phyloP scores from a whole-genome alignment of 2,329 filamentous ascomycete genomes.

The Aureobasidium sp. region DNA sequence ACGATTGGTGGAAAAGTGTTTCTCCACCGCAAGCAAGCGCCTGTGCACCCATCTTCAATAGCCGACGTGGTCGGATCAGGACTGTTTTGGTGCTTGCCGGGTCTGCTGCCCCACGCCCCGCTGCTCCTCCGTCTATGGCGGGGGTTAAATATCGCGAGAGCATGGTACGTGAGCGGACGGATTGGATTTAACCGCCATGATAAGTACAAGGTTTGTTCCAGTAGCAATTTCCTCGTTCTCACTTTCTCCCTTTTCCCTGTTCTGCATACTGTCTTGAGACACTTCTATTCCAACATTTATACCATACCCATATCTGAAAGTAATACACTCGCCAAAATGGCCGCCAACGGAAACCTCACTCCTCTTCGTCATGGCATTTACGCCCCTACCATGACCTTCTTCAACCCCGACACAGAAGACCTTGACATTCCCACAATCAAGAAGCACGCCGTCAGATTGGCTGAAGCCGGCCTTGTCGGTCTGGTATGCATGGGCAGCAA shows the following conservation, averaged over 20 bases:
- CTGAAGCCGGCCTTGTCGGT: slow-evolving; percentile 69
- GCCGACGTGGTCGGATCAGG: not conserved
- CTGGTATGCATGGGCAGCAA: slow-evolving; percentile 86
- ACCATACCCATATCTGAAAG: not conserved
- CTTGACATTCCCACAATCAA: slow-evolving; percentile 74
- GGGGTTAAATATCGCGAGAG: slow-evolving; percentile 6
- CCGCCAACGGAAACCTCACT: slow-evolving; percentile 31
- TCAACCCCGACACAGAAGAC: slow-evolving; percentile 75
- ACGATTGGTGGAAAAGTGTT: slow-evolving; percentile 4
- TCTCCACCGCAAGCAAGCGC: not conserved
- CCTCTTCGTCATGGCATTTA: slow-evolving; percentile 76
- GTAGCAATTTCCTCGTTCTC: not conserved
- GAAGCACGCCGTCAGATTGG: slow-evolving; percentile 72
- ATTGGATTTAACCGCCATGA: slow-evolving; percentile 1
- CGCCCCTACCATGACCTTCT: slow-evolving; percentile 86
- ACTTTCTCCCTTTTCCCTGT: not conserved
- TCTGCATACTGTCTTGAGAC: not conserved
- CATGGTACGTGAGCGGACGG: not conserved
- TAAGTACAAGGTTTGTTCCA: slow-evolving; percentile 13
- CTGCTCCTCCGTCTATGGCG: not conserved
- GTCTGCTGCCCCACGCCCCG: not conserved
- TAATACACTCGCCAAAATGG: slow-evolving; percentile 24
- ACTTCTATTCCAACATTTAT: not conserved
- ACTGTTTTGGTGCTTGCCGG: not conserved
- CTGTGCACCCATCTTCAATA: not conserved